Conservation (phyloP, 1,139 yeast genomes). For the Geotrichum australiense region DNA sequence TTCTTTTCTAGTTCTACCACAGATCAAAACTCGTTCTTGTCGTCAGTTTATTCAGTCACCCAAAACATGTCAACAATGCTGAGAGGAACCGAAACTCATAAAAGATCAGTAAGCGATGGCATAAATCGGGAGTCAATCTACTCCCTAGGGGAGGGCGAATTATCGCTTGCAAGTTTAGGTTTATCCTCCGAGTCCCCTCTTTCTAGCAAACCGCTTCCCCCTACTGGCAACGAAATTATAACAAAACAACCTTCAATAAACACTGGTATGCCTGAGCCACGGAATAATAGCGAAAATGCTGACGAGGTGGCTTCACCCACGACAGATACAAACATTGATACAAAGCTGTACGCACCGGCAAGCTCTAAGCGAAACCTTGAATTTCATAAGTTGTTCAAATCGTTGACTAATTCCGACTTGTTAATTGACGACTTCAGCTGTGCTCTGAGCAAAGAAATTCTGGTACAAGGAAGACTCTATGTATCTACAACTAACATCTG, state of each 20-base stretch:
- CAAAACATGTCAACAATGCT: conserved; percentile 6
- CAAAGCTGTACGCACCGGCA: conserved; percentile 43
- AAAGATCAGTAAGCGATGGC: conserved; percentile 11
- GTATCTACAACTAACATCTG: conserved; percentile 75
- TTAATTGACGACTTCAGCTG: conserved; percentile 82
- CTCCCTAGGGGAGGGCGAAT: conserved; percentile 13
- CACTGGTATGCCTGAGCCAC: conserved; percentile 7
- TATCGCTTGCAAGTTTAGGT: conserved; percentile 14
- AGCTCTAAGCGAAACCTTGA: conserved; percentile 65
- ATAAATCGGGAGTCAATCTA: background rate
- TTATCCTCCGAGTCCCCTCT: conserved; percentile 4
- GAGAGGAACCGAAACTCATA: conserved; percentile 2
- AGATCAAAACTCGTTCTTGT: too few species aligned
- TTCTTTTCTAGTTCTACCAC: too few species aligned
- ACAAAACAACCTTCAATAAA: conserved; percentile 4
- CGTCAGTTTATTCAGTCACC: conserved; percentile 10
- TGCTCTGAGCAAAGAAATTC: conserved; percentile 80
- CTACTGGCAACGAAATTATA: background rate
- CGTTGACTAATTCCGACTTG: conserved; percentile 63
- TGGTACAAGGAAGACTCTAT: conserved; percentile 86
- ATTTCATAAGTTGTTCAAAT: conserved; percentile 68
- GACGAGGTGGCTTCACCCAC: conserved; percentile 4
- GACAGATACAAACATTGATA: background rate
- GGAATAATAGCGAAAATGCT: conserved; percentile 3
- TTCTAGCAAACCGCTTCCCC: conserved; percentile 2